Evolutionary conservation across 768 basidiomycete species (phyloP), one percentile per base, ranked within the genome.

Genomic region (Tulasnella sp.): DNA sequence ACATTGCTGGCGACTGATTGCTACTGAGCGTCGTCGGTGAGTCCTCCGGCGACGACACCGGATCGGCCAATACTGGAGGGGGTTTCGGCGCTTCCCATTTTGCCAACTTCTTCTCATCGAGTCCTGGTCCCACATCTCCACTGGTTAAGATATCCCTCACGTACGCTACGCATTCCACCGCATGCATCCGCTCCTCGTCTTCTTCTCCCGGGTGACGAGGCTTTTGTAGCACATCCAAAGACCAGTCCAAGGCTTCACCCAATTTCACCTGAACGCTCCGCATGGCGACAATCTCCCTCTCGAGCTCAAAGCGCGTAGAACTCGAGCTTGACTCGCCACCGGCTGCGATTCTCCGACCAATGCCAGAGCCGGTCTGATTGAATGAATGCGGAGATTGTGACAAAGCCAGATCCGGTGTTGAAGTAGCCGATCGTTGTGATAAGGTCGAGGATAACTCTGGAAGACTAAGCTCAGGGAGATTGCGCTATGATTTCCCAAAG

Each of bases 111-210:
- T 42, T 26, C 43, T 85, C 82, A 21, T 91, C 88, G 45, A 90
- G 68, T 24, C 11, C 47, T 58, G 19, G 15, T 47, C 76, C 73
- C 27, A 70, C 70, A 9, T 74, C 75, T 34, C 81, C 80, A 23
- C 45, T 61, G 61, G 78, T 75, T 42, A 92, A 72, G 15, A 88
- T 75, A 64, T 90, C 88, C 63, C 86, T 77, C 59, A 89, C 83
- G 70, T 90, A 87, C 10, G 85, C 76, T 41, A 92, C 73, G 10
- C 83, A 82, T 66, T 88, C 86, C 51, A 92, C 68, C 0, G 89
- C 85, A 9, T 10, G n/a, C 68, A 88, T 85, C 21, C 71, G 72
- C 65, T 11, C 73, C 73, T 30, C 73, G 72, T 44, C 71, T 68
- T 63, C 78, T 77, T 61, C 17, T 73, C 61, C 62, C 83, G 82